A percentile compares a stretch with the other conserved stretches of the same genome.
Conservation (phyloP, 2,329 filamentous ascomycete species). For the Triangularia setosa region DNA sequence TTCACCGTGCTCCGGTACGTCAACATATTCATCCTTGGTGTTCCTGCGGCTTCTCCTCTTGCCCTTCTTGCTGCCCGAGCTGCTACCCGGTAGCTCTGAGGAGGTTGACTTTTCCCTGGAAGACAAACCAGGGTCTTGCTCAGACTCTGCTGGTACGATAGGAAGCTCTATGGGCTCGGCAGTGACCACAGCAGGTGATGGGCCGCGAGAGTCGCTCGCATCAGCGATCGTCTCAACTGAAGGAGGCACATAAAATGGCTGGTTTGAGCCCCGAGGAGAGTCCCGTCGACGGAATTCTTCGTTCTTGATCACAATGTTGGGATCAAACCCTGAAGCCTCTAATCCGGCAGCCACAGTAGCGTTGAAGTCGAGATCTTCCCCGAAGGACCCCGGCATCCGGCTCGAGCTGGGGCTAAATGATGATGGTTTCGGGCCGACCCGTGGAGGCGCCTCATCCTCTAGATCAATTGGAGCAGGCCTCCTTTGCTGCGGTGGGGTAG, state of each 20-base stretch:
- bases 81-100: conserved; percentile 37
- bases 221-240: conserved; percentile 47
- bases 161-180: conserved; percentile 44
- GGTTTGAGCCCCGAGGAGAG: conserved; percentile 59
- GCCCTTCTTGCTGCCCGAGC: conserved; percentile 27
- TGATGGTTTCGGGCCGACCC: conserved; percentile 54
- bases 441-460: conserved; percentile 42
- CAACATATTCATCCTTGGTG: conserved; percentile 31
- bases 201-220: conserved; percentile 26
- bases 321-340: conserved; percentile 66
- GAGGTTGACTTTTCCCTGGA: conserved; percentile 34
- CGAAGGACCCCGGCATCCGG: conserved; percentile 63
- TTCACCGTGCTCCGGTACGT: conserved; percentile 36
- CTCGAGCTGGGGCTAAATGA: conserved; percentile 36
- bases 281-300: conserved; percentile 59
- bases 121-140: conserved; percentile 20
- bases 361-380: conserved; percentile 65
- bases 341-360: conserved; percentile 66
- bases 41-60: conserved; percentile 35
- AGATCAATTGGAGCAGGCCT: conserved; percentile 35
- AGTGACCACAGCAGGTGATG: conserved; percentile 38
- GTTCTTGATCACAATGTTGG: conserved; percentile 66
- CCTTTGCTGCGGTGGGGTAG: conserved; percentile 12
- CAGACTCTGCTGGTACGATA: conserved; percentile 31
- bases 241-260: conserved; percentile 46